phyloP scores from a whole-genome alignment of 2,329 filamentous ascomycete genomes.

The Ascochyta pisi region DNA sequence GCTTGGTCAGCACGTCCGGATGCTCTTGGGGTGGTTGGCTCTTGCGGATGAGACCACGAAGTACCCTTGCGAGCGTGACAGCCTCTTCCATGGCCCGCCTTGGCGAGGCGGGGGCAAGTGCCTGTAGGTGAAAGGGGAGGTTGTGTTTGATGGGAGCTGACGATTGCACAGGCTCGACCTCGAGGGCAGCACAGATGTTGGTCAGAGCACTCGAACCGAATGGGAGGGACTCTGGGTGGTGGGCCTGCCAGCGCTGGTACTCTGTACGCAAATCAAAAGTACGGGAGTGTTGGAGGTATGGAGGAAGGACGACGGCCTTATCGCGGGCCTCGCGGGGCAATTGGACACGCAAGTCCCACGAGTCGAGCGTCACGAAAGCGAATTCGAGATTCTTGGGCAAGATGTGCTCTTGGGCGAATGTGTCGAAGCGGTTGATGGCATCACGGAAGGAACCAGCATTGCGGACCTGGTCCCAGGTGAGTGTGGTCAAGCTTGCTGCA shows the following conservation, averaged over 20 bases:
- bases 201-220: conserved; percentile 95
- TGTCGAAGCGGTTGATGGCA: conserved; percentile 92
- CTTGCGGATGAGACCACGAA: conserved; percentile 92
- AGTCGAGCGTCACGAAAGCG: conserved; percentile 96
- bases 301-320: conserved; percentile 94
- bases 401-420: conserved; percentile 90
- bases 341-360: conserved; percentile 98
- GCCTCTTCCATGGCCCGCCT: conserved; percentile 98
- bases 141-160: conserved; percentile 99
- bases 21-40: conserved; percentile 94
- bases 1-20: conserved; percentile 90
- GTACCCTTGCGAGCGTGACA: conserved; percentile 88
- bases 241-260: conserved; percentile 98
- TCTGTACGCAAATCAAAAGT: conserved; percentile 97
- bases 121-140: conserved; percentile 95
- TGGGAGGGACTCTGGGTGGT: conserved; percentile 95
- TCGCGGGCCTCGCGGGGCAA: conserved; percentile 96
- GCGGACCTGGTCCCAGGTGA: conserved; percentile 99
- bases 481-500: conserved; percentile 90
- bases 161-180: conserved; percentile 96
- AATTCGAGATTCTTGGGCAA: conserved; percentile 92
- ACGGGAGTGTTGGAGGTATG: conserved; percentile 96
- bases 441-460: conserved; percentile 97
- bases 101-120: conserved; percentile 91
- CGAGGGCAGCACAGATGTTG: conserved; percentile 97